phyloP scores from a whole-genome alignment of 2,329 filamentous ascomycete species.

The Monilinia fructigena region DNA sequence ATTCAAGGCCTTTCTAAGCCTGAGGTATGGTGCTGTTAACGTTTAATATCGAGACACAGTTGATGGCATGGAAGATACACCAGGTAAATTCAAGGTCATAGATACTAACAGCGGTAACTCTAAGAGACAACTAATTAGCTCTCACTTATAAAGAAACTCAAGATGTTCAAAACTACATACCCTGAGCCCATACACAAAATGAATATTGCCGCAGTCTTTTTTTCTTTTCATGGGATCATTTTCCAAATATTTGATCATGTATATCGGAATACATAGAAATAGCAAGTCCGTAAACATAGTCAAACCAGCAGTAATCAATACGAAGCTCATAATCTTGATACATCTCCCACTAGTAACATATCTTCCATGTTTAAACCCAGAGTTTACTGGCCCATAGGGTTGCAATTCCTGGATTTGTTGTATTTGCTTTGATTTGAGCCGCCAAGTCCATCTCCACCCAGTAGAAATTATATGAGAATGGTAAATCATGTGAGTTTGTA shows the following conservation, averaged over 20 bases:
- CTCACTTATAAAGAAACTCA: background rate
- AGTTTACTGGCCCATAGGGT: constrained; percentile 11
- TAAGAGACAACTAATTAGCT: constrained; percentile 16
- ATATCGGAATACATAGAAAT: constrained; percentile 29
- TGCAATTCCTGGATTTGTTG: constrained; percentile 20
- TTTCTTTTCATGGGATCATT: constrained; percentile 26
- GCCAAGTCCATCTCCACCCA: constrained; percentile 22
- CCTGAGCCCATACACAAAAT: constrained; percentile 25
- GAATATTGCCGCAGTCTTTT: constrained; percentile 26
- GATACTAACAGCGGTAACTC: constrained; percentile 30
- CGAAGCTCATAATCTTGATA: constrained; percentile 27
- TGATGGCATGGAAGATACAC: constrained; percentile 23
- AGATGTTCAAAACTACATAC: constrained; percentile 2
- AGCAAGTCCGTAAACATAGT: constrained; percentile 31
- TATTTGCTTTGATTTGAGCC: constrained; percentile 18
- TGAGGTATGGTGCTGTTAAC: constrained; percentile 31
- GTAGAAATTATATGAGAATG: constrained; percentile 25
- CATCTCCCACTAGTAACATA: constrained; percentile 28
- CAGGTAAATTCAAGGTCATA: constrained; percentile 24
- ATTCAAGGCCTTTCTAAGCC: constrained; percentile 29
- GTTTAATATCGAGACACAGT: constrained; percentile 26
- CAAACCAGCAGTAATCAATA: constrained; percentile 28
- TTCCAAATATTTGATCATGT: constrained; percentile 31
- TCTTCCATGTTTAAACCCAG: constrained; percentile 28
- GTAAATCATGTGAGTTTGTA: no score